These are phyloP conservation scores for Mortierella sp. DNA, from an alignment of 371 early-diverging fungal species.

Conservation along the genomic window DNA sequence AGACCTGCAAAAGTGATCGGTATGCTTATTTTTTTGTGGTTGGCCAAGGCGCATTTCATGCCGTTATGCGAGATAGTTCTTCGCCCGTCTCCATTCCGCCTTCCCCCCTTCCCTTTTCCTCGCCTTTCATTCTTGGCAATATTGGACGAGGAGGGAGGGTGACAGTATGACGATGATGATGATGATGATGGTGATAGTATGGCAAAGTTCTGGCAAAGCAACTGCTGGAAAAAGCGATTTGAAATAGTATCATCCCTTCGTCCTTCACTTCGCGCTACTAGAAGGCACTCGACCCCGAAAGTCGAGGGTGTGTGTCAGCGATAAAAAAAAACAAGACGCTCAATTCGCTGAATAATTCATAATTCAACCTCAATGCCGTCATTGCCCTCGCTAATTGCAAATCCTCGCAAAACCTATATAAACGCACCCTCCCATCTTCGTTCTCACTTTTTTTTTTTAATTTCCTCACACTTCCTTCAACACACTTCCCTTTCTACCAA, in stretches of 20 bases:
- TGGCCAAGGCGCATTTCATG: neutral
- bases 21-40: neutral
- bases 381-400: neutral
- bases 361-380: neutral
- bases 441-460: neutral
- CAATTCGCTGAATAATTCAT: slow-evolving; percentile 1
- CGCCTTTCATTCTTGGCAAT: neutral
- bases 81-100: no score
- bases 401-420: neutral
- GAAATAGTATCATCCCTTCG: neutral
- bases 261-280: neutral
- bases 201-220: neutral
- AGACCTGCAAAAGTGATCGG: neutral
- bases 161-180: neutral
- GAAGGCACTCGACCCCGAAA: neutral
- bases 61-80: neutral
- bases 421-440: no score
- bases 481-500: neutral
- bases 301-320: neutral
- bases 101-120: neutral
- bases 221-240: neutral
- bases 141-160: neutral
- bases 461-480: slow-evolving; percentile 5
- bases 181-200: neutral
- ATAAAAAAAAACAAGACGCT: neutral